phyloP scores from a whole-genome alignment of 371 early-diverging fungal genomes.

The Batkoa obscura region DNA sequence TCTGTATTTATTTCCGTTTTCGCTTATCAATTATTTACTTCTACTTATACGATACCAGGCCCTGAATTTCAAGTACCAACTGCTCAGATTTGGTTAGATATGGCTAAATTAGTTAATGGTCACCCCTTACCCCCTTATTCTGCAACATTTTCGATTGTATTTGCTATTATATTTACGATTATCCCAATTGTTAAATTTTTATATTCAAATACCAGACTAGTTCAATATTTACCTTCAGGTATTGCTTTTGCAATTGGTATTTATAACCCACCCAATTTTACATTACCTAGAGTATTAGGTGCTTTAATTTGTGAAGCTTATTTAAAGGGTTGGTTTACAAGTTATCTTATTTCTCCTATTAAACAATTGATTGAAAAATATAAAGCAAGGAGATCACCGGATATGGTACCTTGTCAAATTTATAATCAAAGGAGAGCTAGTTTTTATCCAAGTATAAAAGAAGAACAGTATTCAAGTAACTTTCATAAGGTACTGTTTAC shows the following conservation, averaged over 20 bases:
- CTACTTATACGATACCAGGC: constrained; percentile 50
- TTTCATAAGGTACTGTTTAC: constrained; percentile 29
- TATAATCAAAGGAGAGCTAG: too few species aligned
- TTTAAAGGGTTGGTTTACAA: neutral
- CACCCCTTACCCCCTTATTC: constrained; percentile 46
- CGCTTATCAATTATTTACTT: constrained; percentile 50
- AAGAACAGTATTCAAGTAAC: neutral
- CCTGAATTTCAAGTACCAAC: constrained; percentile 54
- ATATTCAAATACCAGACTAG: constrained; percentile 12
- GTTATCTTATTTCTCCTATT: neutral
- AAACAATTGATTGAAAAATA: neutral
- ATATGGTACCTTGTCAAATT: too few species aligned
- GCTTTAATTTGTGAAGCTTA: constrained; percentile 18
- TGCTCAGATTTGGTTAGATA: constrained; percentile 58
- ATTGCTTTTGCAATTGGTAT: constrained; percentile 74
- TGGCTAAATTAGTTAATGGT: constrained; percentile 62
- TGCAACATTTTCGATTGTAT: constrained; percentile 29
- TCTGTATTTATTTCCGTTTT: constrained; percentile 41
- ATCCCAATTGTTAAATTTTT: constrained; percentile 26
- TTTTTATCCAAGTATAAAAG: too few species aligned
- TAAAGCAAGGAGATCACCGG: constrained; percentile 4
- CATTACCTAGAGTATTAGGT: constrained; percentile 50
- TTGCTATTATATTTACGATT: constrained; percentile 31
- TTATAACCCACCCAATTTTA: constrained; percentile 68
- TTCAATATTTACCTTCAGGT: constrained; percentile 37